Evolutionary conservation across 2,329 filamentous ascomycete genomes (phyloP).

Genomic region (Coccinonectria pachysandricola): DNA sequence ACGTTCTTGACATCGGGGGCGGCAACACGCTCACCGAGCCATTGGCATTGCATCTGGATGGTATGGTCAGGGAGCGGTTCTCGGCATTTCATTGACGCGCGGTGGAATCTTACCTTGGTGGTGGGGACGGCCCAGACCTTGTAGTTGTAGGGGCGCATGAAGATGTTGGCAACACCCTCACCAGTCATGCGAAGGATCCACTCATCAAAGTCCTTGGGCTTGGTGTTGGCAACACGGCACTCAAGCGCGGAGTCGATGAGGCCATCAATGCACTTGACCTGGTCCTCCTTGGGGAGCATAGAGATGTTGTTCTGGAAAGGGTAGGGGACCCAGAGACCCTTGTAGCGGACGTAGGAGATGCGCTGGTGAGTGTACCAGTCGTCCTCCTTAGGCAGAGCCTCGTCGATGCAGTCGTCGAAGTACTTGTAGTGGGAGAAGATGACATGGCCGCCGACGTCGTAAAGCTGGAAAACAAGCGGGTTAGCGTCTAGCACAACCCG

Average conservation of each 20-base stretch:
- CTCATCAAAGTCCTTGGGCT: conserved; percentile 95
- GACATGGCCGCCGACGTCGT: conserved; percentile 96
- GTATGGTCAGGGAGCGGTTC: conserved; percentile 4
- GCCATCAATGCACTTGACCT: conserved; percentile 87
- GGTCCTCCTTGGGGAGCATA: conserved; percentile 93
- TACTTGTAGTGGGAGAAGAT: conserved; percentile 99
- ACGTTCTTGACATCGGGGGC: conserved; percentile 91
- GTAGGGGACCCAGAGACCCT: conserved; percentile 93
- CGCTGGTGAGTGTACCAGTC: conserved; percentile 98
- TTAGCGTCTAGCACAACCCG: conserved; percentile 11
- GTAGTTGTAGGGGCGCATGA: conserved; percentile 99
- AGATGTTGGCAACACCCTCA: conserved; percentile 79
- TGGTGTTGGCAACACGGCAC: conserved; percentile 74
- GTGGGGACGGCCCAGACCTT: conserved; percentile 99
- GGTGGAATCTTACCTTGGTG: conserved; percentile 59
- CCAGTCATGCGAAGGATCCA: conserved; percentile 95
- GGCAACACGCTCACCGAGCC: conserved; percentile 97
- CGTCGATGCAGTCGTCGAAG: conserved; percentile 97
- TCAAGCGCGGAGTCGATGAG: conserved; percentile 92
- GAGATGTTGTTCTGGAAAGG: conserved; percentile 99
- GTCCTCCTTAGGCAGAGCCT: conserved; percentile 84
- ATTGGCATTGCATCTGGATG: conserved; percentile 89
- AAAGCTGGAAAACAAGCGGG: conserved; percentile 51
- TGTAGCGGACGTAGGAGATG: conserved; percentile 97
- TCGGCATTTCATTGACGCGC: background rate